phyloP scores from a whole-genome alignment of 2,329 filamentous ascomycete genomes.

The Fusarium sp. region DNA sequence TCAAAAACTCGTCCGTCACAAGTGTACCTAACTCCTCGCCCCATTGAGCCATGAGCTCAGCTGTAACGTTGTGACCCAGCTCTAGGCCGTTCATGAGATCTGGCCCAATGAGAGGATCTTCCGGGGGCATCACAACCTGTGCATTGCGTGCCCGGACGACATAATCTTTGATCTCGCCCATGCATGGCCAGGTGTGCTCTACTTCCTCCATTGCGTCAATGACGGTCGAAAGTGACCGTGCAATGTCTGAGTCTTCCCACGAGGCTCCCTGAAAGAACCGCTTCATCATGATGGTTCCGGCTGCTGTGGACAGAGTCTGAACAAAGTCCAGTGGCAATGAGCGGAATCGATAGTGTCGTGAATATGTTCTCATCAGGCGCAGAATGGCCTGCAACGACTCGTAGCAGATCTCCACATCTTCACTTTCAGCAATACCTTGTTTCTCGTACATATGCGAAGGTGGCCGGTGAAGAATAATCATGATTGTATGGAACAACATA shows the following conservation, averaged over 20 bases:
- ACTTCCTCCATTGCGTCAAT: constrained; percentile 62
- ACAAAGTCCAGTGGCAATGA: constrained; percentile 59
- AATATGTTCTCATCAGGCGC: constrained; percentile 56
- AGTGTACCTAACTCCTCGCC: constrained; percentile 47
- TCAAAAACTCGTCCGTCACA: constrained; percentile 49
- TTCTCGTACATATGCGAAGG: constrained; percentile 55
- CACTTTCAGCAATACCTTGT: constrained; percentile 50
- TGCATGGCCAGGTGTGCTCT: constrained; percentile 59
- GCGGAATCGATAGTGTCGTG: constrained; percentile 55
- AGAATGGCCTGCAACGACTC: constrained; percentile 58
- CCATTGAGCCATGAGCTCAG: constrained; percentile 43
- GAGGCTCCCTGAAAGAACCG: constrained; percentile 52
- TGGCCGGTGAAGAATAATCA: constrained; percentile 62
- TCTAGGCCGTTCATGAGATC: constrained; percentile 49
- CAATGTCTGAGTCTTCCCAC: constrained; percentile 57
- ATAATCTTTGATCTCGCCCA: constrained; percentile 53
- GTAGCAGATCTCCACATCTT: constrained; percentile 61
- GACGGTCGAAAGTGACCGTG: constrained; percentile 59
- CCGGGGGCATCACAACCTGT: constrained; percentile 45
- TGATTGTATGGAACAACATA: constrained; percentile 61
- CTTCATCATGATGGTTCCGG: constrained; percentile 58
- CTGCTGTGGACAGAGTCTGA: constrained; percentile 59
- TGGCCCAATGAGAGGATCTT: constrained; percentile 46
- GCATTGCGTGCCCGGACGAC: constrained; percentile 45
- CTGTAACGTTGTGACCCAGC: constrained; percentile 37